These are phyloP conservation scores for Piper betle DNA, from an alignment of 164 flowering plant genomes.

Conservation along the genomic window DNA sequence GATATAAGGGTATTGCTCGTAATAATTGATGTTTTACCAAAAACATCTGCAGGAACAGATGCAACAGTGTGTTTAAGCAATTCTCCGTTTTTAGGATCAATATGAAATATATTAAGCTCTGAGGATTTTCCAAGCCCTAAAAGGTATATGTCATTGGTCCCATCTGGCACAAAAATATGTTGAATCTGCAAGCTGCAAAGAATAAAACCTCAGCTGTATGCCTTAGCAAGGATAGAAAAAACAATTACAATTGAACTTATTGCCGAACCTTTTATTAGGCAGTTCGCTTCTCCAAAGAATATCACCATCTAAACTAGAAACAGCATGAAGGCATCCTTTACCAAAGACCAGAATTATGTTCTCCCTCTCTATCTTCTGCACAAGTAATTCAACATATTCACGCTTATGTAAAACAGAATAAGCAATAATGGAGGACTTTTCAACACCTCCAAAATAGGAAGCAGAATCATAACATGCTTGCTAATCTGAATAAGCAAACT, in stretches of 20 bases:
- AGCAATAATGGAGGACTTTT: too few relatives aligned
- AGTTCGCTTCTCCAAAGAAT: constrained; percentile 71
- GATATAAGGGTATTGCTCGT: constrained; percentile 46
- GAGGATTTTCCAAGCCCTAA: constrained; percentile 50
- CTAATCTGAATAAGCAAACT: too few relatives aligned
- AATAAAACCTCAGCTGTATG: constrained; percentile 1
- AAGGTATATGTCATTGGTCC: constrained; percentile 39
- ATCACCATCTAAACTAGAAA: constrained; percentile 82
- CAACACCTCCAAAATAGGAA: too few relatives aligned
- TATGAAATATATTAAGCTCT: constrained; percentile 34
- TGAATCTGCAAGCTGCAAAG: constrained; percentile 59
- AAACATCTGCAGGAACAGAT: constrained; percentile 49
- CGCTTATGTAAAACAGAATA: too few relatives aligned
- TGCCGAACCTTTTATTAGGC: constrained; percentile 44
- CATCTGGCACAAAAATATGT: constrained; percentile 46
- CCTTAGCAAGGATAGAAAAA: not conserved
- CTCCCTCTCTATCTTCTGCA: constrained; percentile 48
- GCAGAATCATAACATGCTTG: too few relatives aligned
- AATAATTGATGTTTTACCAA: constrained; percentile 44
- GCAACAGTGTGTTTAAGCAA: constrained; percentile 39
- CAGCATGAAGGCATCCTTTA: constrained; percentile 62
- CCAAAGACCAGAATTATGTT: constrained; percentile 51
- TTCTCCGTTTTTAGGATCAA: constrained; percentile 62
- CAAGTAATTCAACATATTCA: constrained; percentile 5
- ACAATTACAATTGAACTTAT: not conserved